Evolutionary conservation across 371 early-diverging fungal genomes (phyloP), one percentile per base, ranked within the genome.

Genomic region (Mortierella polycephala): DNA sequence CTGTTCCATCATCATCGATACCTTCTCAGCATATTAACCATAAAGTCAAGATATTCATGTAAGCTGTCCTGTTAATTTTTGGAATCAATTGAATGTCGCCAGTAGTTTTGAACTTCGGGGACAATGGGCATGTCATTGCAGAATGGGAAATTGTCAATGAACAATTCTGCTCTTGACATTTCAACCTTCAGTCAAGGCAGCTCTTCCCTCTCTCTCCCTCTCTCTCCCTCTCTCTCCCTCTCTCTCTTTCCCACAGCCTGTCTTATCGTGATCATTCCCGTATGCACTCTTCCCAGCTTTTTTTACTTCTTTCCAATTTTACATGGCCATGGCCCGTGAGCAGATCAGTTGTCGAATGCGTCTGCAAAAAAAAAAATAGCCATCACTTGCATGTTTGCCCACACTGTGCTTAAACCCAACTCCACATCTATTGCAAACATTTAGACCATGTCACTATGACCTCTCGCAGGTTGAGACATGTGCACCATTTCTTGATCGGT

Each of bases 401-500:
- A 10, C 21, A 16, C 23, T 30, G 20, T 42, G 30, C 49, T 23
- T n/a, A 8, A 45, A 30, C 53, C 46, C 45, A 8, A 50, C 20
- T 41, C 20, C 21, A 47, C 60, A 7, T 45, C 53, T 44, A 6
- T 44, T 47, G 18, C 18, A 45, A 20, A 5, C 42, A 37, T 39
- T 1, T 65, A 79, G 80, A 37, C 80, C 80, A 12, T 79, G 75
- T 50, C 82, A 81, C 41, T 69, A 69, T 61, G 82, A 77, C 50
- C 66, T 77, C 16, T 72, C 82, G 0, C 82, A 81, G 58, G 73
- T 81, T 44, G 82, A 81, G 67, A 70, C 67, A 44, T 67, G 70
- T 46, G 82, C 82, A 16, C 82, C 82, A 10, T 81, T 81, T 57
- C 57, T 81, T 41, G 77, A 81, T 49, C 61, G 77, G 39, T 81